Percentiles rank a stretch among this genome's conserved stretches.
Evolutionary conservation across 176 grass and related monocot species (phyloP).

Genomic region (Tillandsia fasciculata): DNA sequence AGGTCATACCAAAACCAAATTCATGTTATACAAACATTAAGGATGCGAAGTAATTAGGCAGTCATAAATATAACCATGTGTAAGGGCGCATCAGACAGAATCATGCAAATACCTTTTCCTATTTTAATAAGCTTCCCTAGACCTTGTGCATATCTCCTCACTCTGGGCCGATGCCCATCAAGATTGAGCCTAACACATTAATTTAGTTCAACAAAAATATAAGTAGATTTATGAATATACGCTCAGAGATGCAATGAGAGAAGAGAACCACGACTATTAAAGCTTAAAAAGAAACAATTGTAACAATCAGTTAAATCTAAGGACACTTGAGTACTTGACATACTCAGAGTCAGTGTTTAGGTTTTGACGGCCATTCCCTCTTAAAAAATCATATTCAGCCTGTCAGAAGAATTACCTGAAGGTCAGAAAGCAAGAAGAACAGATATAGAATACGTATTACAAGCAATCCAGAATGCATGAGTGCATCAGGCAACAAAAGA

Average conservation of each 20-base stretch:
- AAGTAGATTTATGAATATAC: background rate
- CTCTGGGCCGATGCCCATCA: slow-evolving; percentile 70
- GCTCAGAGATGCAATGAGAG: slow-evolving; percentile 6
- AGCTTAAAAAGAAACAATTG: background rate
- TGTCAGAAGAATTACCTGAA: slow-evolving; percentile 29
- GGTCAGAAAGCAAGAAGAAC: slow-evolving; percentile 12
- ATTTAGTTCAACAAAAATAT: background rate
- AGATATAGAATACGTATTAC: slow-evolving; percentile 1
- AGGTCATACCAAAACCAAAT: too few species aligned
- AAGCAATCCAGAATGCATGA: too few species aligned
- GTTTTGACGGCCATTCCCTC: slow-evolving; percentile 38
- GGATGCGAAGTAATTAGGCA: background rate
- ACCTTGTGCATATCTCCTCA: slow-evolving; percentile 79
- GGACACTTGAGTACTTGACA: slow-evolving; percentile 12
- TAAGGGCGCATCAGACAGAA: background rate
- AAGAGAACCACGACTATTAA: background rate
- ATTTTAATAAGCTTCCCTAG: slow-evolving; percentile 80
- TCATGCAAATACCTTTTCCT: slow-evolving; percentile 69
- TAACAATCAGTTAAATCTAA: background rate
- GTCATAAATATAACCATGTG: background rate
- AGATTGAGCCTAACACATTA: slow-evolving; percentile 64
- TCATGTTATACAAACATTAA: too few species aligned
- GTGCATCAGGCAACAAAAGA: background rate
- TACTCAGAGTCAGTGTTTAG: slow-evolving; percentile 72
- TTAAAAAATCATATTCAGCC: slow-evolving; percentile 65